These are phyloP conservation scores for Boletus fagicola DNA, from an alignment of 768 basidiomycete genomes.

Conservation along the genomic window DNA sequence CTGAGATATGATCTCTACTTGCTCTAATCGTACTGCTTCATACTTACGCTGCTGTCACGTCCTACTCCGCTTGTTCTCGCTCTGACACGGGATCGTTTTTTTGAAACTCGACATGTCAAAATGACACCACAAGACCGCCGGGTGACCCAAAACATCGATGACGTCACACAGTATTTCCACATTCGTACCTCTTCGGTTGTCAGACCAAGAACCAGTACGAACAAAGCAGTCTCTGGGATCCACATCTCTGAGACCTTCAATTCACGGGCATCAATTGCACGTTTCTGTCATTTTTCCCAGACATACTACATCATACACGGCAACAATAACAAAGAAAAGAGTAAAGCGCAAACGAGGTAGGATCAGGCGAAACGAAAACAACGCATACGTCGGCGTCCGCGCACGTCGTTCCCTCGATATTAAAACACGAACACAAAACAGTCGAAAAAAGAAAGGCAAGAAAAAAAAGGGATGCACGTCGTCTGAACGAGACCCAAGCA, in stretches of 20 bases:
- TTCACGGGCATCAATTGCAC: background rate
- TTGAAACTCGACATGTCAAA: too few relatives aligned
- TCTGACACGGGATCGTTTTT: too few relatives aligned
- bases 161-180: too few relatives aligned
- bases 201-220: background rate
- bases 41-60: too few relatives aligned
- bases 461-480: slow-evolving; percentile 1
- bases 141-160: too few relatives aligned
- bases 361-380: background rate
- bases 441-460: background rate
- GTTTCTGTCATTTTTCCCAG: background rate
- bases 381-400: background rate
- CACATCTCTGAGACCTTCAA: background rate
- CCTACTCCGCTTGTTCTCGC: too few relatives aligned
- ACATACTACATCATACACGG: slow-evolving; percentile 41
- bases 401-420: background rate
- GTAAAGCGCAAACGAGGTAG: background rate
- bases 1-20: too few relatives aligned
- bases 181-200: too few relatives aligned
- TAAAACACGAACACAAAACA: background rate
- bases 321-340: slow-evolving; percentile 10
- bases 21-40: too few relatives aligned
- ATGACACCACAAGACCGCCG: too few relatives aligned
- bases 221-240: background rate
- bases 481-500: slow-evolving; percentile 9